phyloP scores from a whole-genome alignment of 2,329 filamentous ascomycete genomes.

The Lizonia empirigonia region DNA sequence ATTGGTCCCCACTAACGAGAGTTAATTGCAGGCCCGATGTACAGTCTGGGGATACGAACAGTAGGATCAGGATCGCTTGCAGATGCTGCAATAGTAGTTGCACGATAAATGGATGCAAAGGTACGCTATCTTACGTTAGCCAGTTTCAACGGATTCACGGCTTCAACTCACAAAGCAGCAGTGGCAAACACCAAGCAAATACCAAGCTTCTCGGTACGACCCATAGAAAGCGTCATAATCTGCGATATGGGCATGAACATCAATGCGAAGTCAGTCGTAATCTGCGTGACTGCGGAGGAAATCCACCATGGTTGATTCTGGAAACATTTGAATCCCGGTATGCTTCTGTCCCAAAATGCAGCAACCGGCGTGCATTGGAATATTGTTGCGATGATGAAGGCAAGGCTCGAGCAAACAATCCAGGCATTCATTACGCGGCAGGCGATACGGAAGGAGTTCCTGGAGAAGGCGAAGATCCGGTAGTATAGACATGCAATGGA shows the following conservation, averaged over 20 bases:
- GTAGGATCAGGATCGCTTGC: slow-evolving; percentile 31
- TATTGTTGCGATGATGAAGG: slow-evolving; percentile 38
- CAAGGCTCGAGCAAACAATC: slow-evolving; percentile 40
- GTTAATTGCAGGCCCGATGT: too few relatives aligned
- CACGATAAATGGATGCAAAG: slow-evolving; percentile 33
- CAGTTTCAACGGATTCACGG: neutral
- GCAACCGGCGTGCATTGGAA: slow-evolving; percentile 42
- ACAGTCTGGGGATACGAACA: too few relatives aligned
- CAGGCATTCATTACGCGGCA: slow-evolving; percentile 36
- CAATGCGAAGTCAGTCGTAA: slow-evolving; percentile 27
- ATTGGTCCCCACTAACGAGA: slow-evolving; percentile 31
- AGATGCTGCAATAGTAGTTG: slow-evolving; percentile 32
- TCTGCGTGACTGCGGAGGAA: slow-evolving; percentile 30
- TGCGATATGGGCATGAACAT: slow-evolving; percentile 28
- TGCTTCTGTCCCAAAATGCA: slow-evolving; percentile 39
- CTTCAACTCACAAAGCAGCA: slow-evolving; percentile 25
- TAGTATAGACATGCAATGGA: slow-evolving; percentile 43
- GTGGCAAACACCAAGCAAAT: slow-evolving; percentile 32
- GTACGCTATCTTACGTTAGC: slow-evolving; percentile 27
- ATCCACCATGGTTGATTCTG: slow-evolving; percentile 36
- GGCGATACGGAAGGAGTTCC: slow-evolving; percentile 32
- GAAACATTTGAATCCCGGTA: slow-evolving; percentile 38
- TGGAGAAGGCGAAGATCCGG: slow-evolving; percentile 41
- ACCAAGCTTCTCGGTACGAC: slow-evolving; percentile 27
- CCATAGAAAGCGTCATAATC: slow-evolving; percentile 28